Percentiles rank a stretch among this genome's conserved stretches.
These are phyloP conservation scores for Leccinum barrowsii DNA, from an alignment of 768 basidiomycete genomes.

Conservation along the genomic window DNA sequence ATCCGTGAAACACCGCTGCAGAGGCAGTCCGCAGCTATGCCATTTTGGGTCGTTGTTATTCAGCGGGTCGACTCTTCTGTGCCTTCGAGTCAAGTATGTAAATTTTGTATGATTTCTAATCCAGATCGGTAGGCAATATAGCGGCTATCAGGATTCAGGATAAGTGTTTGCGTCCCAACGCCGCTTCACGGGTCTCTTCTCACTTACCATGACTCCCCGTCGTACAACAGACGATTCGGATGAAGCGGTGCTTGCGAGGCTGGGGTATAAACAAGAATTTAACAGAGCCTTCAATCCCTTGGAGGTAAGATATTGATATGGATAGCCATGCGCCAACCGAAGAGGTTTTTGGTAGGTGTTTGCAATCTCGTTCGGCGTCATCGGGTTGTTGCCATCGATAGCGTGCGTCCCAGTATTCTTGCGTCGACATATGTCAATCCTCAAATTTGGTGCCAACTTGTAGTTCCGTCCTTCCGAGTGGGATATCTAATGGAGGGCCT, in stretches of 20 bases:
- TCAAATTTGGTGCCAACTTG: not conserved
- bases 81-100: no score
- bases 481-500: constrained; percentile 47
- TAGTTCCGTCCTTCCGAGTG: constrained; percentile 41
- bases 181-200: not conserved
- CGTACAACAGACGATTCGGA: constrained; percentile 14
- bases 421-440: not conserved
- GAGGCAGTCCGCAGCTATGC: no score
- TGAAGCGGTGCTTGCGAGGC: constrained; percentile 25
- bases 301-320: constrained; percentile 12
- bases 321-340: no score
- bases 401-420: constrained; percentile 36
- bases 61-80: no score
- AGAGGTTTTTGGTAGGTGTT: constrained; percentile 46
- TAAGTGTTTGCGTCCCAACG: not conserved
- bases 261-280: constrained; percentile 36
- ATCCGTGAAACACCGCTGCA: no score
- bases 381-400: constrained; percentile 62
- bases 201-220: not conserved
- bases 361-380: constrained; percentile 65
- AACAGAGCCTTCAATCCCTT: constrained; percentile 30
- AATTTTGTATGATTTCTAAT: no score
- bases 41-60: no score
- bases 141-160: not conserved
- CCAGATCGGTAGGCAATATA: not conserved